Base-by-base conservation (phyloP, 202 grass and related monocot species). In the Saccharum hybrid region DNA sequence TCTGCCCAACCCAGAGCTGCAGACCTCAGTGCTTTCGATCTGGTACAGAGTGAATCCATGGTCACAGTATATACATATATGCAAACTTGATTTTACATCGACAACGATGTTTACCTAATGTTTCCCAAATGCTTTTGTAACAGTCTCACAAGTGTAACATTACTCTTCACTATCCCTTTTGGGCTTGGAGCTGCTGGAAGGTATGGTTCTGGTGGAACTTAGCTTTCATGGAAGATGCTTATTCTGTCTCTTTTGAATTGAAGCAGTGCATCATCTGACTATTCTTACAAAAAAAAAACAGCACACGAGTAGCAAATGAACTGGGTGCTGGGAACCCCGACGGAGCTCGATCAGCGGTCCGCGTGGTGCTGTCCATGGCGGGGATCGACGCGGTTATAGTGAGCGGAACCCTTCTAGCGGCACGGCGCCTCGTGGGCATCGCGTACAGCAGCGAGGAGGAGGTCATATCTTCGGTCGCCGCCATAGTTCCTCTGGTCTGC, bases 11-110 rank as follows among this genome's bases (percentile, higher is more conserved):
- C 90, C 96, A 33, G 64, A 93, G 81, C 89, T 98, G 23, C 90
- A 98, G 81, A 98, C 92, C 61, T 95, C 96, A n/a, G 92, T 95
- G 75, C 93, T 98, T 63, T 95, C 96, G 14, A 87, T 98, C 64
- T 92, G 92, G 96, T 98, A 93, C 33, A 37, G 66, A 74, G 28
- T 67, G 57, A 69, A 81, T 6, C 57, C 39, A 54, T 23, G 12
- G 3, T 8, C 15, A 21, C 42, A 22, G 15, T 48, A 48, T 48
- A 48, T 52, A 15, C 1, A 5, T 41, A 39, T 68, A 43, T 46
- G 48, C 18, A 12, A 60, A 54, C 11, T 36, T 75, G 36, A 63
- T 49, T 83, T 16, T 70, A 6, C 74, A 52, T 36, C 3, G 16
- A 8, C 36, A 56, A 21, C 2, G 2, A 38, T 54, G 21, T 21